Evolutionary conservation across 495 filamentous ascomycete species (phyloP), one percentile per base, ranked within the genome.

Genomic region (Melanomma pulvis-pyrius): DNA sequence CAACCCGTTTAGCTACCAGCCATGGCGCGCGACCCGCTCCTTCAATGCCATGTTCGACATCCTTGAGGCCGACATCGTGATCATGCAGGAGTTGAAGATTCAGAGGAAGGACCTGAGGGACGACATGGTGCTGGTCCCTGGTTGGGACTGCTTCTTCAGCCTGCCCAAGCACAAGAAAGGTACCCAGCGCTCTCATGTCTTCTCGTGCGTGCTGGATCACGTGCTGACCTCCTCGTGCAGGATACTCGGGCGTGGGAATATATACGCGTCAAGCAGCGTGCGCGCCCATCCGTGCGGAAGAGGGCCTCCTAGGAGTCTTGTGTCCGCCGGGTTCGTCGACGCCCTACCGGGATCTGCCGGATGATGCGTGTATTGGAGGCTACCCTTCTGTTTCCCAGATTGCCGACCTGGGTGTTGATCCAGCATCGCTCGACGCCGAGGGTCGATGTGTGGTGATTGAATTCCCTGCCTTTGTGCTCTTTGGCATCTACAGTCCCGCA

Each of bases 71-170:
- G 94, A 98, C 72, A 93, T 98, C 65, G 87, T 97, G 21, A 84
- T 97, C 67, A 90, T 98, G 78, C 94, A 98, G 74, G 94, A 98
- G 76, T 89, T 91, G 26, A 98, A 96, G 78, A 97, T 98, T 53
- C 94, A 98, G 73, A 85, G 90, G 22, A 97, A 97, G 73, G 93
- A 98, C 70, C 82, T 98, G 1, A 81, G 82, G 28, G 94, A 98
- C 80, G 94, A 97, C 74, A 97, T 98, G 93, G 92, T 98, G 15
- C 76, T 97, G 5, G 88, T 98, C 0, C 87, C 92, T 0, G 94
- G 94, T 25, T 98, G 94, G 94, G 94, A 98, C 75, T 96, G 92
- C 68, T 96, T 87, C 75, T 97, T 96, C 77, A 96, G 91, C 73
- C 82, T 98, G 7, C 94, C 94, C 8, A 90, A 86, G 73, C 82